These are phyloP conservation scores for Colletotrichum filicis DNA, from an alignment of 2,329 filamentous ascomycete genomes.

Conservation along the genomic window DNA sequence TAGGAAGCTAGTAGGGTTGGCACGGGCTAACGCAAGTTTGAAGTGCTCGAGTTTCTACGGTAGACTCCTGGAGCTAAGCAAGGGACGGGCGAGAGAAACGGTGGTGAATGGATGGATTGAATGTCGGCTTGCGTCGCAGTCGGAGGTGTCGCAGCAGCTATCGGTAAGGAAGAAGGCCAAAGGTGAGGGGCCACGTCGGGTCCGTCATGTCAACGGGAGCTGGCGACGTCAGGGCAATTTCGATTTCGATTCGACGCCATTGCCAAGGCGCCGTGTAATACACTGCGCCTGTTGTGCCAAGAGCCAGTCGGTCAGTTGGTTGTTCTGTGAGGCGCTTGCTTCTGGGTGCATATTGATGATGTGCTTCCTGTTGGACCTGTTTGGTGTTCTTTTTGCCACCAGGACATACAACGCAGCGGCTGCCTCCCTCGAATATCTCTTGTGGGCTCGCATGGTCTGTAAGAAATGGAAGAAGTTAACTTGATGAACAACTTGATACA, in stretches of 20 bases:
- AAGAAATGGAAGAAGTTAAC: background rate
- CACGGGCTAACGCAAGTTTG: too few species aligned
- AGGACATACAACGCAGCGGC: background rate
- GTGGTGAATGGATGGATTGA: background rate
- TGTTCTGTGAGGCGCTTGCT: background rate
- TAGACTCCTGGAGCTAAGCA: background rate
- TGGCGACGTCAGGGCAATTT: constrained; percentile 7
- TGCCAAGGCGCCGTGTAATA: constrained; percentile 16
- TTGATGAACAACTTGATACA: background rate
- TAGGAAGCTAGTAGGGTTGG: too few species aligned
- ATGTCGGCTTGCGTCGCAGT: background rate
- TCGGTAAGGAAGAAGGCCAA: background rate
- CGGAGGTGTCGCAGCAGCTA: background rate
- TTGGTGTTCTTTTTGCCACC: background rate
- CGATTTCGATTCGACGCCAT: background rate
- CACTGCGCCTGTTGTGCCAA: constrained; percentile 26
- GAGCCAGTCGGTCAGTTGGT: background rate
- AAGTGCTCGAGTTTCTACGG: too few species aligned
- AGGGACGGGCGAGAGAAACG: background rate
- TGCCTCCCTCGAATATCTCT: background rate
- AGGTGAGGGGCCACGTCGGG: constrained; percentile 4
- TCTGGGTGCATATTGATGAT: background rate
- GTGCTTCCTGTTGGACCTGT: background rate
- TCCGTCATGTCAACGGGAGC: constrained; percentile 10
- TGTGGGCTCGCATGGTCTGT: background rate